Conservation (phyloP, 768 basidiomycete genomes). For the Lactarius sp. region DNA sequence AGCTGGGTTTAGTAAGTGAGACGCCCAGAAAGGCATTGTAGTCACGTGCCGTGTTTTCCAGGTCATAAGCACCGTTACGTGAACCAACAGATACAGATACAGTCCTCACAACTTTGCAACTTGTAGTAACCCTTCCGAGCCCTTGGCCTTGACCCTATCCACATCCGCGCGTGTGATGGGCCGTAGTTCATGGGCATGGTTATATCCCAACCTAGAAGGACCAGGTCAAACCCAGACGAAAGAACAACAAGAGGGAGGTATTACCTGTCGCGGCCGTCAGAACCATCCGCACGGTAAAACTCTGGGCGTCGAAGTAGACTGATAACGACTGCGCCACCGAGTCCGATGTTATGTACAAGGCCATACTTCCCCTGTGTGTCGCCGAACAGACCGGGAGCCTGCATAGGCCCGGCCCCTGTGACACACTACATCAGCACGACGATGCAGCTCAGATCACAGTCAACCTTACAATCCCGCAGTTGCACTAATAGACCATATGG, state of each 20-base stretch:
- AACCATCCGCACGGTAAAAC: conserved; percentile 63
- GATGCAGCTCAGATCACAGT: not conserved
- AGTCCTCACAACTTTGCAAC: conserved; percentile 38
- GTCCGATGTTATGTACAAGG: conserved; percentile 77
- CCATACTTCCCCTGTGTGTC: conserved; percentile 75
- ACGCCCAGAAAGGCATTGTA: no score
- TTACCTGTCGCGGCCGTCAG: conserved; percentile 63
- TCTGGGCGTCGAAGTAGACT: conserved; percentile 72
- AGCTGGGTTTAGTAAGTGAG: no score
- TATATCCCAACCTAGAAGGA: conserved; percentile 58
- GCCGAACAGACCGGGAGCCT: conserved; percentile 66
- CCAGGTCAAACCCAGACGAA: not conserved
- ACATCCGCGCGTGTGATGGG: conserved; percentile 59
- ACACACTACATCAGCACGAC: not conserved
- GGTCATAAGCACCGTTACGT: no score
- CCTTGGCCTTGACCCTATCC: conserved; percentile 70
- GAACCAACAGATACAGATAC: no score
- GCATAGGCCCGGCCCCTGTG: conserved; percentile 80
- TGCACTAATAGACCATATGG: conserved; percentile 48
- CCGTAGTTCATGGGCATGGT: conserved; percentile 66
- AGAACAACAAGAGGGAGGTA: not conserved
- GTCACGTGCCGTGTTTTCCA: no score
- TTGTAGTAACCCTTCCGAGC: conserved; percentile 42
- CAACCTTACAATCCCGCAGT: conserved; percentile 54
- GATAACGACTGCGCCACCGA: conserved; percentile 77